These are phyloP conservation scores for Dendrobium huoshanense DNA, from an alignment of 106 monocot genomes.

Conservation along the genomic window DNA sequence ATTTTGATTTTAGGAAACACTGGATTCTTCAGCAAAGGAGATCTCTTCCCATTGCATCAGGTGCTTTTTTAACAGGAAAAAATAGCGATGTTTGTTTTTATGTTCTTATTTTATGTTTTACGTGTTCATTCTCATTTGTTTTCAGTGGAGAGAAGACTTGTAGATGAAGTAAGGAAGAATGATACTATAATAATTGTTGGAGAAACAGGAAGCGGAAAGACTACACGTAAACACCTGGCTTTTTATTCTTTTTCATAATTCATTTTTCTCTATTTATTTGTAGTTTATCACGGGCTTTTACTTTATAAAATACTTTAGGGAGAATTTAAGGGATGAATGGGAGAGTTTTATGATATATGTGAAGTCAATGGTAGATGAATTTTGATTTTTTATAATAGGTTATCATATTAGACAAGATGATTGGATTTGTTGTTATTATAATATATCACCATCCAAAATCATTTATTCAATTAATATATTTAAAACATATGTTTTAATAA, in stretches of 20 bases:
- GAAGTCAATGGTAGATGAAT: no score
- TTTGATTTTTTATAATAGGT: no score
- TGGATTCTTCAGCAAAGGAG: constrained; percentile 46
- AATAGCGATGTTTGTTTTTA: background rate
- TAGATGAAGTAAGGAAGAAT: constrained; percentile 80
- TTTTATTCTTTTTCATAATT: background rate
- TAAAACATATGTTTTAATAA: no score
- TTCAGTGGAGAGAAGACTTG: constrained; percentile 57
- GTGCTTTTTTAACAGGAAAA: constrained; percentile 17
- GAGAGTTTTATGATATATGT: background rate
- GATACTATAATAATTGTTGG: constrained; percentile 81
- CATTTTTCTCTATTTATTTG: background rate
- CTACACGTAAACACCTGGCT: constrained; percentile 56
- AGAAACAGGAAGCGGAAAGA: constrained; percentile 97
- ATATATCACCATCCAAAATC: no score
- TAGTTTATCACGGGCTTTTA: background rate
- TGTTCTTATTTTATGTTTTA: background rate
- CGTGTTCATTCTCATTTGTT: background rate
- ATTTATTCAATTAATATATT: no score
- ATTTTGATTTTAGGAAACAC: constrained; percentile 21
- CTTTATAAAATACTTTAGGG: background rate
- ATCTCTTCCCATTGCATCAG: constrained; percentile 73
- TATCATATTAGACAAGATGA: no score
- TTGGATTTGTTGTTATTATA: no score
- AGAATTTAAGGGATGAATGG: background rate